phyloP scores from a whole-genome alignment of 2,329 filamentous ascomycete genomes.

The Alternaria angustiovoidea region DNA sequence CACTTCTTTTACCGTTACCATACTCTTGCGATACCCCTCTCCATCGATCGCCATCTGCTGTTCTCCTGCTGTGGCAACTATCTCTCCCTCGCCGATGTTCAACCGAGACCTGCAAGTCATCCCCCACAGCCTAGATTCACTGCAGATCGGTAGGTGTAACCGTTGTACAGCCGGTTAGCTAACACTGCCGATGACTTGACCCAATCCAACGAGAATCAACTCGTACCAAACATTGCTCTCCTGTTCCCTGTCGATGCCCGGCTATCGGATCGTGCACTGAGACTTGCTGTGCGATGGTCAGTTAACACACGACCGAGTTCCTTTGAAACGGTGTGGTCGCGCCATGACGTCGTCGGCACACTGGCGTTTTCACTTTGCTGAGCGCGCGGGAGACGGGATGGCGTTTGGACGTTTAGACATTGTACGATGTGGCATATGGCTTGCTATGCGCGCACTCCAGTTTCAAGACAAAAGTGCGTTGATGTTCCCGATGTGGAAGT shows the following conservation, averaged over 20 bases:
- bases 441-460: too few relatives aligned
- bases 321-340: conserved; percentile 13
- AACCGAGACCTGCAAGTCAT: too few relatives aligned
- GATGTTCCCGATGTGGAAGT: too few relatives aligned
- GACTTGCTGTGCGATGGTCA: conserved; percentile 5
- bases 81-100: too few relatives aligned
- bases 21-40: too few relatives aligned
- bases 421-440: too few relatives aligned
- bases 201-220: neutral
- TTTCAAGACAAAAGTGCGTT: neutral
- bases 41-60: too few relatives aligned
- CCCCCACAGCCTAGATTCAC: too few relatives aligned
- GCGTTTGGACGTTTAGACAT: neutral
- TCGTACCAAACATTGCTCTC: neutral
- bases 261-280: neutral
- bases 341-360: conserved; percentile 21
- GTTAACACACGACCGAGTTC: conserved; percentile 12
- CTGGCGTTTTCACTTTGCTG: neutral
- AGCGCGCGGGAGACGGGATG: neutral
- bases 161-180: conserved; percentile 8
- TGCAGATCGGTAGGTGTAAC: neutral
- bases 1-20: too few relatives aligned
- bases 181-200: conserved; percentile 19
- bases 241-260: conserved; percentile 1
- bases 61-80: too few relatives aligned